Evolutionary conservation across 805 yeast species (phyloP), one percentile per base, ranked within the genome.

Genomic region (Barnettozyma botsteinii): DNA sequence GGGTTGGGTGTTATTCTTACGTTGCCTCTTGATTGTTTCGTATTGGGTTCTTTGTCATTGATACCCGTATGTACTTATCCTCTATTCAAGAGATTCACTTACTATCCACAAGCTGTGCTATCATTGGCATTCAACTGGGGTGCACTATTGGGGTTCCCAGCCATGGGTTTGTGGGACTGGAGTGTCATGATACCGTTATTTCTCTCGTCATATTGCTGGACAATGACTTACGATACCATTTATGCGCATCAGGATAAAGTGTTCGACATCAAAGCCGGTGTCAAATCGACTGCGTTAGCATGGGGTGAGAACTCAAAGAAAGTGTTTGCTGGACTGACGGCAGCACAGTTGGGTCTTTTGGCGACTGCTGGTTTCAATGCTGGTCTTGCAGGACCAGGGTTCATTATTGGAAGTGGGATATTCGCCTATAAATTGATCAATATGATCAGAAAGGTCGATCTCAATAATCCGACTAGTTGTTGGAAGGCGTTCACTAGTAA

Each of bases 211-310:
- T 83, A 80, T 56, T 70, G 81, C 40, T 93, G 99, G 98, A 81
- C 95, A 50, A 85, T 93, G 89, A 80, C 81, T 38, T 93, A 93
- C 62, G 99, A 93, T 61, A 87, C 98, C 2, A 77, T 93, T 29
- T 93, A 93, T 60, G 99, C 98, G 1, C 99, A 93, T 59, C 99
- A 93, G 65, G 99, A 93, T 62, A 93, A 93, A 64, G 64, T 61
- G 38, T 93, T 82, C 55, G 99, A 93, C 62, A 65, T 85, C 38
- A 70, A 74, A 42, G 97, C 95, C 0, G 98, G 98, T 17, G 83
- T 93, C 51, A 88, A 88, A 60, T 85, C 96, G 2, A 88, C 98
- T 1, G 99, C 99, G 7, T 71, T 93, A 50, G 89, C 85, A 3
- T 94, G 98, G 98, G 95, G 94, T 8, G 75, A 73, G 18, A 72